Evolutionary conservation across 805 yeast genomes (phyloP).

Genomic region (Yamadazyma phyllophila): DNA sequence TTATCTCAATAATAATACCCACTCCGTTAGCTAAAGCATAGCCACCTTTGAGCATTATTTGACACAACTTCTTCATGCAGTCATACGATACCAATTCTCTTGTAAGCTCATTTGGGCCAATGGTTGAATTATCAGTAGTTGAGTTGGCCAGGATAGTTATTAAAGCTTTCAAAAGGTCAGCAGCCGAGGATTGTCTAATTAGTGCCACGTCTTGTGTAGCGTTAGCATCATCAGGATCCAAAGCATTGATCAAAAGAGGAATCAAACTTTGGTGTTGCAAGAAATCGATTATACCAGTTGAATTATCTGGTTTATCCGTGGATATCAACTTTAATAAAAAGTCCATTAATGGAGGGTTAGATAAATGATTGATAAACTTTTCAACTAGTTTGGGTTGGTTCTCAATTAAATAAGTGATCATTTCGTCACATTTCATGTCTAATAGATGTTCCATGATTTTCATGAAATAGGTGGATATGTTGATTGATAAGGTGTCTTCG

Average conservation of each 20-base stretch:
- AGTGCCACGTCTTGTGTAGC: slow-evolving; percentile 19
- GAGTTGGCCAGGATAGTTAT: slow-evolving; percentile 47
- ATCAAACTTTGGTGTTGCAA: slow-evolving; percentile 41
- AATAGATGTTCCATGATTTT: slow-evolving; percentile 73
- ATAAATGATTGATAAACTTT: slow-evolving; percentile 42
- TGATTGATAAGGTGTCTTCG: slow-evolving; percentile 64
- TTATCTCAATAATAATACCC: slow-evolving; percentile 47
- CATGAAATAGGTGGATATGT: slow-evolving; percentile 83
- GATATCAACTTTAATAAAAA: slow-evolving; percentile 42
- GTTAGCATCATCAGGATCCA: slow-evolving; percentile 20
- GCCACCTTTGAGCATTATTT: slow-evolving; percentile 45
- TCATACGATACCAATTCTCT: slow-evolving; percentile 41
- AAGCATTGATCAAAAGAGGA: slow-evolving; percentile 31
- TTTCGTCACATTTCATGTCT: slow-evolving; percentile 49
- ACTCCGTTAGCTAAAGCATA: slow-evolving; percentile 48
- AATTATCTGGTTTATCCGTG: slow-evolving; percentile 46
- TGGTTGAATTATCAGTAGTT: slow-evolving; percentile 44
- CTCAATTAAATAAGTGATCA: slow-evolving; percentile 43
- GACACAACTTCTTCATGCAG: slow-evolving; percentile 34
- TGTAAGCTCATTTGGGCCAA: slow-evolving; percentile 47
- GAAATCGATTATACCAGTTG: slow-evolving; percentile 46
- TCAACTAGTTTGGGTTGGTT: slow-evolving; percentile 41
- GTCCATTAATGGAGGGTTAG: slow-evolving; percentile 48
- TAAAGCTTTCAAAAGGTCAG: slow-evolving; percentile 44
- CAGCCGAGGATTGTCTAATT: slow-evolving; percentile 41